Conservation (phyloP, 352 stramenopile genomes). For the Phytopythium chamaehyphon region DNA sequence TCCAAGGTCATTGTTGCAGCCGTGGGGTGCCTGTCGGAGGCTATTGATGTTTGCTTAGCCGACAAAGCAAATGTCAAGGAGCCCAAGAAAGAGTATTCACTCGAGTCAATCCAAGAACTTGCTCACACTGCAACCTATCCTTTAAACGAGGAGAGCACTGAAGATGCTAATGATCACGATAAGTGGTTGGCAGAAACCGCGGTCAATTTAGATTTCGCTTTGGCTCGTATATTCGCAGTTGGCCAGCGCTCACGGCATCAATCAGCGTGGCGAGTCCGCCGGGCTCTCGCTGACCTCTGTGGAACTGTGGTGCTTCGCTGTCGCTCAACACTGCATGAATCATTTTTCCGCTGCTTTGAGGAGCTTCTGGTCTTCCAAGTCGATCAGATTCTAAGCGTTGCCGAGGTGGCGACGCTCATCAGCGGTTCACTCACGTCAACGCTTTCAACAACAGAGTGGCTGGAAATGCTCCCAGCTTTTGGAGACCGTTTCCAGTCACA, state of each 20-base stretch:
- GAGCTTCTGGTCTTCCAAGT: slow-evolving; percentile 66
- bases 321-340: slow-evolving; percentile 35
- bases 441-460: slow-evolving; percentile 41
- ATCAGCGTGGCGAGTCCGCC: slow-evolving; percentile 59
- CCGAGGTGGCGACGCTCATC: slow-evolving; percentile 16
- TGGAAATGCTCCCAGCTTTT: slow-evolving; percentile 56
- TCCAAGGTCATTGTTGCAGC: slow-evolving; percentile 63
- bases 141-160: not conserved
- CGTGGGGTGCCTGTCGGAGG: slow-evolving; percentile 42
- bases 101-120: slow-evolving; percentile 13
- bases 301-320: slow-evolving; percentile 48
- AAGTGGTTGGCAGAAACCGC: slow-evolving; percentile 49
- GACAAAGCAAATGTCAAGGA: not conserved
- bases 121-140: not conserved
- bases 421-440: slow-evolving; percentile 12
- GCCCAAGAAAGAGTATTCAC: slow-evolving; percentile 6
- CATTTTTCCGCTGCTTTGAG: slow-evolving; percentile 77
- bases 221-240: slow-evolving; percentile 54
- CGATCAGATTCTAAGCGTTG: slow-evolving; percentile 41
- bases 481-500: slow-evolving; percentile 68
- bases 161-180: slow-evolving; percentile 10
- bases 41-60: not conserved
- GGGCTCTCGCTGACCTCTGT: slow-evolving; percentile 59
- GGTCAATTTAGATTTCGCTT: slow-evolving; percentile 59
- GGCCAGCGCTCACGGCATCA: slow-evolving; percentile 25